A percentile compares a stretch with the other conserved stretches of the same genome.
phyloP scores from a whole-genome alignment of 2,329 filamentous ascomycete species.

The Aspergillus udagawae region DNA sequence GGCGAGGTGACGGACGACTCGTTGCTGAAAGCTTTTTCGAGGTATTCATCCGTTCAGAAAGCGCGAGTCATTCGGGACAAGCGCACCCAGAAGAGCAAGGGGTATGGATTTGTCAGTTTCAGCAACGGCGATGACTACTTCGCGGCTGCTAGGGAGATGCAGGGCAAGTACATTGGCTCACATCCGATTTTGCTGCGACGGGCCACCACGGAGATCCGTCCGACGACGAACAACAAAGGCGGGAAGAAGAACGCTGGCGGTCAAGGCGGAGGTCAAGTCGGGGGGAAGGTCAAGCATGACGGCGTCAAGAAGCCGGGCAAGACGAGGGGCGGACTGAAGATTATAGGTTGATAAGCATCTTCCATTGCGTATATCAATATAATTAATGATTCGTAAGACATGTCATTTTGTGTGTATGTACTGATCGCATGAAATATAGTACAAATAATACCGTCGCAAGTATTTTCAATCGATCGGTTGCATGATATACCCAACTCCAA shows the following conservation, averaged over 20 bases:
- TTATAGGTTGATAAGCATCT: constrained; percentile 35
- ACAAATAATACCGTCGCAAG: not conserved
- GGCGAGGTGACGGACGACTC: constrained; percentile 97
- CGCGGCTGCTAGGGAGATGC: constrained; percentile 94
- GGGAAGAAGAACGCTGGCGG: constrained; percentile 50
- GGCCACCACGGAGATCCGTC: constrained; percentile 86
- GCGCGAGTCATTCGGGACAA: constrained; percentile 93
- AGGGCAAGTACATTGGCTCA: constrained; percentile 97
- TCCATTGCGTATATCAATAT: not conserved
- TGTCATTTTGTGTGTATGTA: not conserved
- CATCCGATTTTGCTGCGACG: constrained; percentile 86
- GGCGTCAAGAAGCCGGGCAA: constrained; percentile 45
- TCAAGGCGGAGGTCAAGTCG: constrained; percentile 30
- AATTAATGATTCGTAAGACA: not conserved
- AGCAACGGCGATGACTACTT: constrained; percentile 95
- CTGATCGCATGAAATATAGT: not conserved
- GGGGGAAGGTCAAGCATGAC: constrained; percentile 41
- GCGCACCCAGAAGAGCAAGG: constrained; percentile 91
- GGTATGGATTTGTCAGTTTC: constrained; percentile 95
- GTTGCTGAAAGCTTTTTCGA: constrained; percentile 85
- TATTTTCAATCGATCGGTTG: not conserved
- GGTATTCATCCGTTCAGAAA: constrained; percentile 85
- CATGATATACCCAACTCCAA: not conserved
- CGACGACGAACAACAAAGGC: constrained; percentile 63
- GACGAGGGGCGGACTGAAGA: constrained; percentile 44